These are phyloP conservation scores for Trypanosoma conorhini DNA, from an alignment of 208 protist genomes.

Conservation along the genomic window DNA sequence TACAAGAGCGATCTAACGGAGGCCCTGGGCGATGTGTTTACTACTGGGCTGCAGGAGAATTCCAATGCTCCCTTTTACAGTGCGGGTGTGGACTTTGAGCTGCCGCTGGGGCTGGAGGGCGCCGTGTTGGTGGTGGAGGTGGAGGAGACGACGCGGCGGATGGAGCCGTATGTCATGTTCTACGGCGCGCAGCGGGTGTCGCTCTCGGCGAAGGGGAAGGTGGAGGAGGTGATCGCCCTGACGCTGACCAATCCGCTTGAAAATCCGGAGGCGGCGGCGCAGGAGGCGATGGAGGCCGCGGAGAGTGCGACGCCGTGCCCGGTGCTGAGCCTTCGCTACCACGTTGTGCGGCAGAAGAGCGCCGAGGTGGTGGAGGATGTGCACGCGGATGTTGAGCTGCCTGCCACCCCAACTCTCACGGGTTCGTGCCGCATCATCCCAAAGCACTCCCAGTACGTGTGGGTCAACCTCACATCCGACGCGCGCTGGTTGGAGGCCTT, in stretches of 20 bases:
- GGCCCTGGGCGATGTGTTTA: constrained; percentile 24
- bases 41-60: constrained; percentile 41
- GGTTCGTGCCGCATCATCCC: constrained; percentile 43
- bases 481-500: constrained; percentile 50
- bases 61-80: constrained; percentile 73
- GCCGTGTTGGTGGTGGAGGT: constrained; percentile 37
- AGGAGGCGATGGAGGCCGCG: constrained; percentile 1
- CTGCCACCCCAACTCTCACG: constrained; percentile 12
- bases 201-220: constrained; percentile 24
- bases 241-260: constrained; percentile 15
- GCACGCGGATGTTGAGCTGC: constrained; percentile 33
- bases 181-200: constrained; percentile 29
- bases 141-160: constrained; percentile 35
- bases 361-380: constrained; percentile 16
- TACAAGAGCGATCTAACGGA: constrained; percentile 20
- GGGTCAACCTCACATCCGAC: constrained; percentile 54
- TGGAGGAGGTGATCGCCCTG: constrained; percentile 44
- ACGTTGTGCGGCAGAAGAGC: constrained; percentile 13
- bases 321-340: constrained; percentile 24
- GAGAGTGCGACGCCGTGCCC: constrained; percentile 11
- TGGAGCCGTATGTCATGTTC: constrained; percentile 36
- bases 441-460: constrained; percentile 49
- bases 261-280: constrained; percentile 7
- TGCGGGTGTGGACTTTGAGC: constrained; percentile 33
- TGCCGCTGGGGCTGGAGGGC: constrained; percentile 25